Evolutionary conservation across 192 early-diverging fungal species (phyloP).

Genomic region (Allomyces javanicus): DNA sequence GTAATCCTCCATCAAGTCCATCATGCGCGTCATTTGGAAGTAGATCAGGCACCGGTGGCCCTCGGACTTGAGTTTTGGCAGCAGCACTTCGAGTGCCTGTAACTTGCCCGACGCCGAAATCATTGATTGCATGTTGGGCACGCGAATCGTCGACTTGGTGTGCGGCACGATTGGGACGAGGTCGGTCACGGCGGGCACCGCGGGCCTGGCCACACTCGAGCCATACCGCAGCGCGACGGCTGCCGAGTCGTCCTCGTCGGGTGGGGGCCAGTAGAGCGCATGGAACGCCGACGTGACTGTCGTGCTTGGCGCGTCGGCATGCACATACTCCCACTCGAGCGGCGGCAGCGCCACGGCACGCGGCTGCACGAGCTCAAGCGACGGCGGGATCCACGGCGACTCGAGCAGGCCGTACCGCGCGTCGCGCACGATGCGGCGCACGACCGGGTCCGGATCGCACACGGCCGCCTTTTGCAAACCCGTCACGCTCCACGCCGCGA

Average conservation of each 20-base stretch:
- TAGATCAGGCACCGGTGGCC: slow-evolving; percentile 63
- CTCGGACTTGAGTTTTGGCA: slow-evolving; percentile 50
- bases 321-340: neutral
- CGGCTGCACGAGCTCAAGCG: neutral
- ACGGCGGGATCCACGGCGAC: neutral
- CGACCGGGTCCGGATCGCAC: too few relatives aligned
- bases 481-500: too few relatives aligned
- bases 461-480: too few relatives aligned
- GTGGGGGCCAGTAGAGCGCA: neutral
- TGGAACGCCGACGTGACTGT: neutral
- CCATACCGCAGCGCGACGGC: too few relatives aligned
- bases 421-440: too few relatives aligned
- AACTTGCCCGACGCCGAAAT: slow-evolving; percentile 65
- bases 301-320: neutral
- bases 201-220: too few relatives aligned
- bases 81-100: slow-evolving; percentile 42
- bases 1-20: slow-evolving; percentile 76
- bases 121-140: slow-evolving; percentile 39
- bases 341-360: neutral
- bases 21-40: slow-evolving; percentile 82
- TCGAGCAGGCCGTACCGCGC: neutral
- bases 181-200: too few relatives aligned
- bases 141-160: neutral
- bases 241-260: neutral
- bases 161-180: too few relatives aligned